Evolutionary conservation across 345 rosid species (phyloP), one percentile per base, ranked within the genome.

Genomic region (Cochlearia excelsa): DNA sequence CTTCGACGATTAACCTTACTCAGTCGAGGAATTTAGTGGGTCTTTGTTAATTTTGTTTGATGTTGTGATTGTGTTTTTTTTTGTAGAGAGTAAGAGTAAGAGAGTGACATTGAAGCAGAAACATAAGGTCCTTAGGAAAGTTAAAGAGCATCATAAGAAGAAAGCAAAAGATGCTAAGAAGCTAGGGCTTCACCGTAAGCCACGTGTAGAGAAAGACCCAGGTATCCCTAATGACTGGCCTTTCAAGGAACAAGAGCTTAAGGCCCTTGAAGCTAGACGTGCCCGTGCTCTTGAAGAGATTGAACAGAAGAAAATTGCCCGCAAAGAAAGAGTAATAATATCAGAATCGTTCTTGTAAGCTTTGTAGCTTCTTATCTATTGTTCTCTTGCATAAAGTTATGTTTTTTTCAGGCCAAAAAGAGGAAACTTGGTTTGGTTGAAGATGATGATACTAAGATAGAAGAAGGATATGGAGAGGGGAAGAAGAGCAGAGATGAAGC

Each of bases 141-240:
- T 93, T 30, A 93, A 93, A 62, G 85, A 89, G 77, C 97, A 93
- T 67, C 97, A 93, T 67, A 84, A 77, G 69, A 93, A 93, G 88
- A 87, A 89, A 73, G 97, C 97, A 4, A 89, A 93, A 76, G 95
- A 89, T 50, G 95, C 97, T 34, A 93, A 89, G 67, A 93, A 89
- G 70, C 80, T 81, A 8, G 89, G 84, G 3, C 55, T 83, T 59
- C 71, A 74, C 30, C 67, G 72, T 0, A 87, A 79, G 68, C 57
- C 64, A 11, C 87, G 77, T 76, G 87, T 80, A 34, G 99, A 85
- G 81, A 93, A 93, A 71, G 99, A 93, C 63, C 96, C 97, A 28
- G 99, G 95, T 47, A 89, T 89, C 37, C 97, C 99, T 30, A 93
- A 89, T 69, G 99, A 87, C 68, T 89, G 92, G 97, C 99, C 99